Evolutionary conservation across 495 filamentous ascomycete genomes (phyloP).

Genomic region (Aspergillus homomorphus): DNA sequence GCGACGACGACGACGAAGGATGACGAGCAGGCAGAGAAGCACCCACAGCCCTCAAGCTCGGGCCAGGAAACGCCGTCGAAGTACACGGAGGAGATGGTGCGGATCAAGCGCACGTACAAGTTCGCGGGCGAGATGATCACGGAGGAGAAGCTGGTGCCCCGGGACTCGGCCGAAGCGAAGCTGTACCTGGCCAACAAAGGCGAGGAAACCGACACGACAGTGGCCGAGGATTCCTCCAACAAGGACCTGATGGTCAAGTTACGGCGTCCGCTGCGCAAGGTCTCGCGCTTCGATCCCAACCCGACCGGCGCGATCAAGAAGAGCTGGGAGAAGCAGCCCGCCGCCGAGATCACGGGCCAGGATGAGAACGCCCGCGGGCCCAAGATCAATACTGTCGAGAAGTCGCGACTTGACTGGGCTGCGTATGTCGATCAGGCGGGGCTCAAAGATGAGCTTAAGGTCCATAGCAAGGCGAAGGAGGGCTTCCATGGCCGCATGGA

Average conservation of each 20-base stretch:
- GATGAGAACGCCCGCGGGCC: conserved; percentile 54
- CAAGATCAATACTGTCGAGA: conserved; percentile 95
- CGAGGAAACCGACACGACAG: conserved; percentile 29
- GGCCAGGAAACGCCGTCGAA: conserved; percentile 13
- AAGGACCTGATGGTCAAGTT: conserved; percentile 30
- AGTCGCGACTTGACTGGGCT: conserved; percentile 92
- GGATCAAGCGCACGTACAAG: conserved; percentile 83
- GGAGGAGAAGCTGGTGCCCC: conserved; percentile 75
- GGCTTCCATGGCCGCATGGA: conserved; percentile 81
- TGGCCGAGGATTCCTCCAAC: conserved; percentile 26
- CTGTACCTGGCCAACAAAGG: conserved; percentile 60
- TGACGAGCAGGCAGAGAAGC: conserved; percentile 17
- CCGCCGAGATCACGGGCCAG: conserved; percentile 17
- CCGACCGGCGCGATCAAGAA: conserved; percentile 48
- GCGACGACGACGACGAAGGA: conserved; percentile 16
- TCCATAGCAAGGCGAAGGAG: conserved; percentile 78
- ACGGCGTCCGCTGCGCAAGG: conserved; percentile 66
- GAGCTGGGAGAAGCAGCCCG: conserved; percentile 44
- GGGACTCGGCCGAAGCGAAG: conserved; percentile 76
- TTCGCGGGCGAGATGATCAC: conserved; percentile 86
- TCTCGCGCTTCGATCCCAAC: conserved; percentile 80
- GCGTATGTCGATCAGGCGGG: conserved; percentile 90
- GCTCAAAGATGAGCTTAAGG: conserved; percentile 83
- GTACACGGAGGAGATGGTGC: conserved; percentile 55
- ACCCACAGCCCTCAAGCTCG: background rate